Percentiles rank a stretch among this genome's conserved stretches.
These are phyloP conservation scores for Leishmania lainsoni DNA, from an alignment of 208 protist species.

Conservation along the genomic window DNA sequence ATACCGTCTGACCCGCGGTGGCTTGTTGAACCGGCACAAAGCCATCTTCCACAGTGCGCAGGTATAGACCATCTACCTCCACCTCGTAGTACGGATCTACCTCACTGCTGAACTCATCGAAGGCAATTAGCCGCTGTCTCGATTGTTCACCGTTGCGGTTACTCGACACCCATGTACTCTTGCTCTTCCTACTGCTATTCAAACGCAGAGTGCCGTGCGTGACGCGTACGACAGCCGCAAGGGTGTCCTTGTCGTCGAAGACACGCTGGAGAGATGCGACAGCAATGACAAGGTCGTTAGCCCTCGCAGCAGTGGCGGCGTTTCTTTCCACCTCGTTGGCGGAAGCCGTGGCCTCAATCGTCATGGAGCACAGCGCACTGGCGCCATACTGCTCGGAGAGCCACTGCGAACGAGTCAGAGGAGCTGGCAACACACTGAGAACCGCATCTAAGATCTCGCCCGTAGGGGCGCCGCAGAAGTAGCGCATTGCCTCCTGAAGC, in stretches of 20 bases:
- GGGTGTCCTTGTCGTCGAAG: conserved; percentile 37
- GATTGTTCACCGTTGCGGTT: not conserved
- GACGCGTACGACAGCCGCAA: conserved; percentile 72
- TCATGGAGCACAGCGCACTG: conserved; percentile 1
- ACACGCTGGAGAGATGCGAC: conserved; percentile 63
- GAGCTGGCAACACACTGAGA: conserved; percentile 61
- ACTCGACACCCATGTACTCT: not conserved
- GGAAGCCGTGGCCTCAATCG: not conserved
- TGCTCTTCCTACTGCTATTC: conserved; percentile 2
- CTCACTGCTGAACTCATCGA: conserved; percentile 76
- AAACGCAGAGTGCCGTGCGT: conserved; percentile 48
- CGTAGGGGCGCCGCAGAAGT: conserved; percentile 62
- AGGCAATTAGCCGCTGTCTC: conserved; percentile 37
- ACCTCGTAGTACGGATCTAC: conserved; percentile 64
- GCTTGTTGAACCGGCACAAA: conserved; percentile 54
- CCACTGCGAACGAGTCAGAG: conserved; percentile 38
- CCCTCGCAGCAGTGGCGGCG: not conserved
- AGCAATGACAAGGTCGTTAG: conserved; percentile 34
- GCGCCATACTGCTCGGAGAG: conserved; percentile 52
- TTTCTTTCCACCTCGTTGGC: not conserved
- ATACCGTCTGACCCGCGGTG: conserved; percentile 70
- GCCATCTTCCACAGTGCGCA: conserved; percentile 56
- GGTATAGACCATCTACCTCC: conserved; percentile 38
- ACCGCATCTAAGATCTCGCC: conserved; percentile 65
- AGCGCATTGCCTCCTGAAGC: conserved; percentile 65